A percentile compares a stretch with the other conserved stretches of the same genome.
Conservation (phyloP, 1,139 yeast species). For the Pichia sp. region DNA sequence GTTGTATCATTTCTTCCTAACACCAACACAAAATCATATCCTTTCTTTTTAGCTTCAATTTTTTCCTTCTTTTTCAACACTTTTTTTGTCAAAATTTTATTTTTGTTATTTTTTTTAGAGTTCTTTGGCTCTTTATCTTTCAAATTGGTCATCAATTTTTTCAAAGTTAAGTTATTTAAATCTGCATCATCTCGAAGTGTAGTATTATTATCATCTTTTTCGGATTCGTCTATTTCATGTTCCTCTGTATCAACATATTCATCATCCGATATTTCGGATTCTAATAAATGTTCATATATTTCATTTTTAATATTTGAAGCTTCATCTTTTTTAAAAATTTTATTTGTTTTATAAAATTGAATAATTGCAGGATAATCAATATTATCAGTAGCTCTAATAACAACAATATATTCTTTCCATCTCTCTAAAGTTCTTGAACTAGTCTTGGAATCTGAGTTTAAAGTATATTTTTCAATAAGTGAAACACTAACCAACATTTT, state of each 20-base stretch:
- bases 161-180: too few relatives aligned
- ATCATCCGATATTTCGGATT: slow-evolving; percentile 1
- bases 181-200: too few relatives aligned
- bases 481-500: slow-evolving; percentile 57
- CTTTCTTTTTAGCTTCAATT: background rate
- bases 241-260: slow-evolving; percentile 1
- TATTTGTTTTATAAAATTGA: slow-evolving; percentile 53
- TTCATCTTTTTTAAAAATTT: slow-evolving; percentile 30
- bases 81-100: too few relatives aligned
- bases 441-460: slow-evolving; percentile 41
- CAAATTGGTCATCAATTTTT: too few relatives aligned
- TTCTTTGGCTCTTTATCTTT: too few relatives aligned
- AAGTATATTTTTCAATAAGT: slow-evolving; percentile 30
- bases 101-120: too few relatives aligned
- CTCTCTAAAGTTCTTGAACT: slow-evolving; percentile 56
- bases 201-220: background rate
- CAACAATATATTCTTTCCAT: slow-evolving; percentile 71
- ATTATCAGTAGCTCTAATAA: slow-evolving; percentile 53
- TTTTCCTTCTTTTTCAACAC: background rate
- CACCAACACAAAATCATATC: slow-evolving; percentile 22
- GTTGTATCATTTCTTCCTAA: slow-evolving; percentile 25
- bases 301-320: slow-evolving; percentile 21
- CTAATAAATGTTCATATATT: slow-evolving; percentile 8
- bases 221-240: slow-evolving; percentile 1
- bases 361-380: slow-evolving; percentile 44